These are phyloP conservation scores for Akanthomyces lecanii DNA, from an alignment of 2,329 filamentous ascomycete genomes.

Conservation along the genomic window DNA sequence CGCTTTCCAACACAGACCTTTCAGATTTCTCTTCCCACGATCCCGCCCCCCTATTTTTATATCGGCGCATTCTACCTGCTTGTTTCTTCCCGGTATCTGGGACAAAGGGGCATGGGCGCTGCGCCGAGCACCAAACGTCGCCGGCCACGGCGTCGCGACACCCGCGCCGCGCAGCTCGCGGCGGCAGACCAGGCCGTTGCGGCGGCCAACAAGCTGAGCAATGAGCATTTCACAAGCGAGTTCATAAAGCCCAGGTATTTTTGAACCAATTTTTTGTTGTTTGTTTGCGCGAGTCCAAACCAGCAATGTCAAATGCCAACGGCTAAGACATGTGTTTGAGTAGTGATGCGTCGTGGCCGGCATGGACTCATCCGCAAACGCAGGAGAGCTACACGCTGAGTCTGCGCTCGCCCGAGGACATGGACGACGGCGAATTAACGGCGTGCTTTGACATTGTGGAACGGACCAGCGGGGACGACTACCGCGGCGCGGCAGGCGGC, in stretches of 20 bases:
- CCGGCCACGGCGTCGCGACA: not conserved
- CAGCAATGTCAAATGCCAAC: not conserved
- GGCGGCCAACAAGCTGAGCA: slow-evolving; percentile 42
- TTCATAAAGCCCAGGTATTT: slow-evolving; percentile 45
- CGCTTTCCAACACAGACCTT: not conserved
- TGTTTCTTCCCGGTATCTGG: no score
- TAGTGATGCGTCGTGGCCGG: slow-evolving; percentile 25
- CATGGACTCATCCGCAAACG: slow-evolving; percentile 51
- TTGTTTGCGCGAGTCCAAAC: no score
- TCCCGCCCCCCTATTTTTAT: not conserved
- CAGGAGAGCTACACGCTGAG: slow-evolving; percentile 38
- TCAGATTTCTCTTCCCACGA: not conserved
- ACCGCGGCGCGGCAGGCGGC: slow-evolving; percentile 56
- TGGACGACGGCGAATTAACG: slow-evolving; percentile 43
- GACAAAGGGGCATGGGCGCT: not conserved
- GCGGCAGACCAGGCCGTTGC: slow-evolving; percentile 38
- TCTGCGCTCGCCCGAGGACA: slow-evolving; percentile 37
- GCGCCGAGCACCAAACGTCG: not conserved
- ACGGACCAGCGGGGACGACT: slow-evolving; percentile 59
- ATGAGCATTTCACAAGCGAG: slow-evolving; percentile 45
- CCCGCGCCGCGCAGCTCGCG: slow-evolving; percentile 13
- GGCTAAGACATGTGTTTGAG: not conserved
- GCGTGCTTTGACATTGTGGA: slow-evolving; percentile 56
- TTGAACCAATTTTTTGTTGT: not conserved
- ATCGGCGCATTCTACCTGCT: not conserved